Percentiles rank a stretch among this genome's conserved stretches.
phyloP scores from a whole-genome alignment of 139 green algal genomes.

The Bryopsis sp. region DNA sequence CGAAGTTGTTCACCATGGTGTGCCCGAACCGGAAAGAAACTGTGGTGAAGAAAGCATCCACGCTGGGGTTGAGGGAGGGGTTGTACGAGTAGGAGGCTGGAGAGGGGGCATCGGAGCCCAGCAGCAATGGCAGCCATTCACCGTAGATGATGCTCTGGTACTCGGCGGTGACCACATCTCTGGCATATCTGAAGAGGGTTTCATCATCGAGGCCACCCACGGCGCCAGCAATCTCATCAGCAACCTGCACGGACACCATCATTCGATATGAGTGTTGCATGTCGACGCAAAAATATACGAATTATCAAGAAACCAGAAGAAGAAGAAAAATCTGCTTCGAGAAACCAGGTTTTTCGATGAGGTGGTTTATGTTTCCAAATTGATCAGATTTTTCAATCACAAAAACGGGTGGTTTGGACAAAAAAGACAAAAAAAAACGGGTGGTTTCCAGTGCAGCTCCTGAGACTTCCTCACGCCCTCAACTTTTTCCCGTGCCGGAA shows the following conservation, averaged over 20 bases:
- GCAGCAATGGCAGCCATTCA: conserved; percentile 2
- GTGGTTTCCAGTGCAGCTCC: background rate
- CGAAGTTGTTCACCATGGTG: conserved; percentile 4
- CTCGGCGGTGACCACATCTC: background rate
- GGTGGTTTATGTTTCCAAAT: too few species aligned
- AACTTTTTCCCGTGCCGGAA: too few species aligned
- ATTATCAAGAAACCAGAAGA: too few species aligned
- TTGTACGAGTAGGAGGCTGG: background rate
- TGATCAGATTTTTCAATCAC: too few species aligned
- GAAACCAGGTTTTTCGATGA: too few species aligned
- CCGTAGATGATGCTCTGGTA: conserved; percentile 16
- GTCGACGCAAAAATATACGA: too few species aligned
- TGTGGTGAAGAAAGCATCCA: conserved; percentile 15
- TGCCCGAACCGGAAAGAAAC: conserved; percentile 11
- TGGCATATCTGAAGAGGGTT: background rate
- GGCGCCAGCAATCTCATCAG: background rate
- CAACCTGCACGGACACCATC: background rate
- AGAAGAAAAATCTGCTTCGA: too few species aligned
- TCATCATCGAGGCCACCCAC: background rate
- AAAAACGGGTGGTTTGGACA: too few species aligned
- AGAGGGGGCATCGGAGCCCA: background rate
- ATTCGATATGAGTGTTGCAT: background rate
- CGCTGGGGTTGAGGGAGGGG: background rate
- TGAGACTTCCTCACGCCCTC: too few species aligned
- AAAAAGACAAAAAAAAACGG: too few species aligned